Base-by-base conservation (phyloP, 768 basidiomycete species). In the Termitomyces sp. region DNA sequence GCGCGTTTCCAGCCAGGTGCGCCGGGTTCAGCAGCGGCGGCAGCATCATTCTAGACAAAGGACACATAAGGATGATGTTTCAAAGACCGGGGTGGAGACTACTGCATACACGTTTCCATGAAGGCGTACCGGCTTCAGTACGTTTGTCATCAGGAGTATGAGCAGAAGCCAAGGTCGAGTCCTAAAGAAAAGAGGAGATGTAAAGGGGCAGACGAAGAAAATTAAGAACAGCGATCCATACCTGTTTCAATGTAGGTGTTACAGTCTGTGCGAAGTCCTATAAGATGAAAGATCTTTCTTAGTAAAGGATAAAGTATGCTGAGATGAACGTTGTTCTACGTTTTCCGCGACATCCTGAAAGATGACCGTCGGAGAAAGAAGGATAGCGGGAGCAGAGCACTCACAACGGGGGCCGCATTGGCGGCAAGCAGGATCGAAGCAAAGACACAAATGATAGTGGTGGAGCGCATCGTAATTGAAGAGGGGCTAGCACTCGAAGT, bases 341-440 rank as follows among this genome's bases (percentile, higher is more conserved):
- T 56, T 38, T 28, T 52, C 46, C 30, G 55, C 28, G 14, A 60
- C 40, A 28, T 56, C 36, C 64, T 65, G 35, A 13, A 36, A 50
- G 20, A 43, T 28, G 35, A 56, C 33, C 28, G 23, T 30, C 23
- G 3, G 33, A 47, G 38, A 16, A 30, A n/a, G 28, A 33, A 10
- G 36, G 40, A 0, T 32, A 43, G 20, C 16, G 43, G 10, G n/a
- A 26, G 20, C 16, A 46, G 20, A 32, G n/a, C 47, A 56, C 64
- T 65, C 30, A 65, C 64, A 12, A 61, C 13, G 32, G 64, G 64
- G 50, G 48, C 62, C 32, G 64, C 64, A 52, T n/a, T 32, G 46
- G 57, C 59, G n/a, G 61, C 55, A 50, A 59, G 50, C 6, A 62
- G 26, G 32, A 55, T 26, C 26, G 62, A 63, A 46, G 57, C 57